These are phyloP conservation scores for Solanum pennellii DNA, from an alignment of 257 asterid genomes.

Conservation along the genomic window DNA sequence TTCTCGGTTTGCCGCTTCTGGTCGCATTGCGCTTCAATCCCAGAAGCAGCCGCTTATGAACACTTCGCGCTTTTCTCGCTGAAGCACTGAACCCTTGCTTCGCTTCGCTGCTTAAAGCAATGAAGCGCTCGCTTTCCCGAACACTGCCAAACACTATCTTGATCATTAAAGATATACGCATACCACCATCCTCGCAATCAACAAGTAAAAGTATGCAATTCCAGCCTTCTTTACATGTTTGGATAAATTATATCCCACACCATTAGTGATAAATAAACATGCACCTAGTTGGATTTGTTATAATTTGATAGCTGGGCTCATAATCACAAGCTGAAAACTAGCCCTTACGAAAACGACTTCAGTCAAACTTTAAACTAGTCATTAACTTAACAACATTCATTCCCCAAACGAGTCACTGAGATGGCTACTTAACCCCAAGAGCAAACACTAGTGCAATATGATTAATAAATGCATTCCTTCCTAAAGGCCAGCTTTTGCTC, in stretches of 20 bases:
- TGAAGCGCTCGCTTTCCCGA: neutral
- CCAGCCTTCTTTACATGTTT: neutral
- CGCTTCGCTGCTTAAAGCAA: neutral
- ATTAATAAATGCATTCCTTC: neutral
- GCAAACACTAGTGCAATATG: neutral
- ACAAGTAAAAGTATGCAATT: neutral
- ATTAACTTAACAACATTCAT: neutral
- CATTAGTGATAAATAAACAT: neutral
- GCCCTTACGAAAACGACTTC: neutral
- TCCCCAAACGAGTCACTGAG: neutral
- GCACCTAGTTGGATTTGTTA: neutral
- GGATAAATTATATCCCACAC: neutral
- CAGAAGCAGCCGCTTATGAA: no score
- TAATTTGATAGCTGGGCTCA: neutral
- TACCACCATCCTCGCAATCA: neutral
- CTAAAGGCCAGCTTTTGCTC: neutral
- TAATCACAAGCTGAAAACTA: neutral
- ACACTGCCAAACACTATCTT: neutral
- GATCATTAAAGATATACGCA: neutral
- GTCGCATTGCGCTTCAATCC: no score
- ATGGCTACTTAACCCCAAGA: neutral
- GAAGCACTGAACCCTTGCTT: neutral
- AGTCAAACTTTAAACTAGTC: neutral
- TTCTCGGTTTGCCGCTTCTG: no score
- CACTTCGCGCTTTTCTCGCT: neutral